These are phyloP conservation scores for Aegilops tauschii DNA, from an alignment of 176 grass and related monocot genomes.

Conservation along the genomic window DNA sequence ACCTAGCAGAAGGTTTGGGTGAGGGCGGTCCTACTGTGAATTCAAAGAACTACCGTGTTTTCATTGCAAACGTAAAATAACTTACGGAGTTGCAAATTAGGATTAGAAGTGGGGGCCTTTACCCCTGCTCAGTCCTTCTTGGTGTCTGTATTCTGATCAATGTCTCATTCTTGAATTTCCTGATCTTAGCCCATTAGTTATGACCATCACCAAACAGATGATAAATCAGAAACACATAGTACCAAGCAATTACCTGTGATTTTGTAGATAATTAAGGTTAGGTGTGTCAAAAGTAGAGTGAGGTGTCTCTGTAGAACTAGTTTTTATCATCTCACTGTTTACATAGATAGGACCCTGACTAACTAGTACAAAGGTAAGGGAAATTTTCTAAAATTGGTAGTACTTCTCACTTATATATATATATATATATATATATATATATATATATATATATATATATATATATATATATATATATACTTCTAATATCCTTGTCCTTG, in stretches of 20 bases:
- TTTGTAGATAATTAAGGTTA: neutral
- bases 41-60: neutral
- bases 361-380: neutral
- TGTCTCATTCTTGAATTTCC: neutral
- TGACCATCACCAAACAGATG: neutral
- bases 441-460: too few species aligned
- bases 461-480: too few species aligned
- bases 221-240: neutral
- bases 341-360: neutral
- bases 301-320: neutral
- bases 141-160: neutral
- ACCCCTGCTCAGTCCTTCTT: neutral
- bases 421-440: too few species aligned
- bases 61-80: neutral
- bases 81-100: neutral
- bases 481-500: neutral
- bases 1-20: neutral
- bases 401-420: neutral
- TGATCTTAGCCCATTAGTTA: neutral
- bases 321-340: neutral
- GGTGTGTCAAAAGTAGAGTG: neutral
- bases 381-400: neutral
- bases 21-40: neutral
- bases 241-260: neutral
- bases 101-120: neutral